Percentiles rank a stretch among this genome's conserved stretches.
phyloP scores from a whole-genome alignment of 495 filamentous ascomycete genomes.

The Filosporella fistucella region DNA sequence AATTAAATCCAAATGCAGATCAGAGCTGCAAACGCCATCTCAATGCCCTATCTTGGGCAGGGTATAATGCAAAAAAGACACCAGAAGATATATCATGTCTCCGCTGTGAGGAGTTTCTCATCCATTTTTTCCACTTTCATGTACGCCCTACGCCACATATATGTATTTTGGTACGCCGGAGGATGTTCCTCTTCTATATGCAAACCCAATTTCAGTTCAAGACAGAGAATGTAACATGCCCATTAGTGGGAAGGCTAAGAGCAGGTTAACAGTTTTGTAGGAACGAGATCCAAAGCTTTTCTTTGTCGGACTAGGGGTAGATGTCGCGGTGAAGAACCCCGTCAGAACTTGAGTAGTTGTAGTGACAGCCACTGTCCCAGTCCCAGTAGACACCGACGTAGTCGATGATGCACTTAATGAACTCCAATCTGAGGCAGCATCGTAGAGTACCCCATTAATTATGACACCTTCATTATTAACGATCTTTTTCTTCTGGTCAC shows the following conservation, averaged over 20 bases:
- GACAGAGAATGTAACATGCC: too few species aligned
- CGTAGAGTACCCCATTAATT: conserved; percentile 50
- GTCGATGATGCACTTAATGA: conserved; percentile 8
- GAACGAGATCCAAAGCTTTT: conserved; percentile 12
- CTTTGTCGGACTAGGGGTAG: conserved; percentile 27
- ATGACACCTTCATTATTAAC: conserved; percentile 36
- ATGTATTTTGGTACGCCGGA: too few species aligned
- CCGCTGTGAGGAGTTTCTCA: too few species aligned
- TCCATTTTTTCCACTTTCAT: too few species aligned
- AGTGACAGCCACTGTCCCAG: conserved; percentile 13
- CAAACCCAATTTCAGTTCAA: too few species aligned
- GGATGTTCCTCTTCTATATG: too few species aligned
- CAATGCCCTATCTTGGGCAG: neutral
- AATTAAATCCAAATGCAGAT: too few species aligned
- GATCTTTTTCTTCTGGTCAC: conserved; percentile 40
- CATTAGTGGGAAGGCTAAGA: too few species aligned
- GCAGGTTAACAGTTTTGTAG: too few species aligned
- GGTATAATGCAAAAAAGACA: neutral
- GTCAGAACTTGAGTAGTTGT: conserved; percentile 27
- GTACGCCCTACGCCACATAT: too few species aligned
- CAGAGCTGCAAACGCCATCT: neutral
- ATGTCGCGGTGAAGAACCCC: conserved; percentile 31
- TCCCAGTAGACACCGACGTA: conserved; percentile 8
- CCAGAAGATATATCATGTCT: too few species aligned
- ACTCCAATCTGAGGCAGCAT: conserved; percentile 18